phyloP scores from a whole-genome alignment of 2,329 filamentous ascomycete genomes.

The Aspergillus arachidicola region DNA sequence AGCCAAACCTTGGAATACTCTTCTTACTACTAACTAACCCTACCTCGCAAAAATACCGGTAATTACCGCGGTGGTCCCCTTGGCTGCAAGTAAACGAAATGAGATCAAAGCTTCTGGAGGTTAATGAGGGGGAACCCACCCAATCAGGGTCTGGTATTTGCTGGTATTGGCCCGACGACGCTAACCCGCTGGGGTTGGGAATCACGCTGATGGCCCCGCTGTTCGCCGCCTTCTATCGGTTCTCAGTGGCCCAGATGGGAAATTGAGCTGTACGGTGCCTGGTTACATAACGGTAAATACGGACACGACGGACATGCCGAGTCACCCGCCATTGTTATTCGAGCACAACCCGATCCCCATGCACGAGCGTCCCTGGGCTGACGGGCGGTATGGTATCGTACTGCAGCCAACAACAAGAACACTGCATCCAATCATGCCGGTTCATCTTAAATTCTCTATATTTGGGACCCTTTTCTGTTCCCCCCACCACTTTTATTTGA shows the following conservation, averaged over 20 bases:
- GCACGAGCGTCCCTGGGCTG: neutral
- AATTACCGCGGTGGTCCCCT: conserved; percentile 17
- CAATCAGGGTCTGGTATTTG: conserved; percentile 15
- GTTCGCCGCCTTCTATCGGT: neutral
- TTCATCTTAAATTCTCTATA: conserved; percentile 4
- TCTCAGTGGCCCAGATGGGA: neutral
- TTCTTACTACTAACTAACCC: neutral
- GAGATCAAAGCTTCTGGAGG: conserved; percentile 17
- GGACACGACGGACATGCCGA: conserved; percentile 12
- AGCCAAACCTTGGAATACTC: neutral
- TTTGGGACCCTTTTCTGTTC: neutral
- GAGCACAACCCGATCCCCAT: neutral
- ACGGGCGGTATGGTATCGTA: conserved; percentile 4
- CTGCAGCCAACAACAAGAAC: neutral
- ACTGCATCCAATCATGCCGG: neutral
- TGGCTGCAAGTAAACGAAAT: conserved; percentile 22
- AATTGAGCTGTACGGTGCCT: conserved; percentile 23
- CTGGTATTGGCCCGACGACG: neutral
- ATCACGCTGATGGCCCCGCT: neutral
- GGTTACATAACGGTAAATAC: conserved; percentile 24
- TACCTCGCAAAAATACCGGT: conserved; percentile 8
- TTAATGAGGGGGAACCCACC: conserved; percentile 12
- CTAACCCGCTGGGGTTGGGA: conserved; percentile 12
- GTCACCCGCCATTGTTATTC: neutral
- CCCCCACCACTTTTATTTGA: neutral